Base-by-base conservation (phyloP, 176 grass and related monocot species). In the Aegilops bicornis region DNA sequence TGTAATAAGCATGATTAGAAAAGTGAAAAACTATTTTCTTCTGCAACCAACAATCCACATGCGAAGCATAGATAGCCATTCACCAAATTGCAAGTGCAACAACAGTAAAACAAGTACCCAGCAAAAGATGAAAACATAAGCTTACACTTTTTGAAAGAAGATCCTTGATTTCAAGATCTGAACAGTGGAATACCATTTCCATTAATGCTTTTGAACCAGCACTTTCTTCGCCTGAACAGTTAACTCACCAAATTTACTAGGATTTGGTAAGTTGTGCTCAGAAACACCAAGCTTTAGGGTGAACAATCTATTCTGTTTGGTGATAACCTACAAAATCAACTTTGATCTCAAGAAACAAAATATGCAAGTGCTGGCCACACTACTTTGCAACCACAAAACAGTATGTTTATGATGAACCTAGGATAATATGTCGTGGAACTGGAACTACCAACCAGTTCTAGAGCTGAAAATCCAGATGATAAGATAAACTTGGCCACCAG, bases 81-180 rank as follows among this genome's bases (percentile, higher is more conserved):
- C 23, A 59, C 39, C 59, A 73, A 81, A 79, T n/a, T 90, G 43
- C 13, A 68, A 88, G 27, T 37, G 15, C 45, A 71, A 56, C 8
- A 62, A 62, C 59, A 68, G 74, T 47, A 82, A 64, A 79, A 79
- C 29, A 81, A 56, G 60, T 78, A 82, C 65, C 52, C 69, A 88
- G 43, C 73, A 36, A 71, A 66, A 76, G 69, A 85, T 4, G 31
- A 78, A 64, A 50, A 62, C 42, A 23, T 58, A 83, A 54, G 20
- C 88, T 89, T 96, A 99, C 97, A 87, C 94, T 99, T 92, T 94
- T 99, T 83, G 97, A 96, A 83, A 99, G 92, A 76, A 99, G 87
- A 78, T 99, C 92, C 83, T 99, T 99, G 88, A 94, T 96, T 94
- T 93, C 94, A 80, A 99, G 85, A 87, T 99, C 94, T 22, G 86